Base-by-base conservation (phyloP, 2,329 filamentous ascomycete genomes). In the Stemphylium vesicarium region DNA sequence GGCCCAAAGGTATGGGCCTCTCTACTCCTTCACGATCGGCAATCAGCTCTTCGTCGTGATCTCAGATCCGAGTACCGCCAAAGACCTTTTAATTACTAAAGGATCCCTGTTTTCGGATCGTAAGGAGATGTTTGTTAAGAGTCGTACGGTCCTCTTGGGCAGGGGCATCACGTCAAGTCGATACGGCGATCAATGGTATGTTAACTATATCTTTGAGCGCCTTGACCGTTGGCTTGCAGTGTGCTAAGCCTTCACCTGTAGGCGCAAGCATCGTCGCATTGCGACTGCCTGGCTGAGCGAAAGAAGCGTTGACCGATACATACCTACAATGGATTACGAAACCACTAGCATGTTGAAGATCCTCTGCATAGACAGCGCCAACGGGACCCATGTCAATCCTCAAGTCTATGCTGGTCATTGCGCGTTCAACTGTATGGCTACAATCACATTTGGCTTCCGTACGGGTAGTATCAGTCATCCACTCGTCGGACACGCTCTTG, bases 271-370 rank as follows among this genome's bases (percentile, higher is more conserved):
- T 38, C 53, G 59, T 35, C 50, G 53, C 33, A 60, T 64, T 29
- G 62, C 62, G 24, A 50, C 16, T 2, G 43, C 48, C 13, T 61
- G 51, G 62, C 51, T 62, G 11, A 50, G 43, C 24, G 57, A 51
- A 35, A 56, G 57, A 36, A 54, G 52, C 12, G 57, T 61, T n/a
- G 52, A 55, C 13, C 15, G 39, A 6, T 61, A 65, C n/a, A 60
- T 50, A 2, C 15, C 35, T 10, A 46, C 62, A 64, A 60, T 63
- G 20, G 56, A 65, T 26, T 57, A 49, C 39, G 60, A 63, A 46
- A 58, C 60, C 13, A 63, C 57, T 1, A 60, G 56, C 13, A 62
- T 65, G 62, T 50, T 65, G 12, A 48, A 45, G 33, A 52, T 50
- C 3, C 43, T 61, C 8, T 65, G 58, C 39, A 38, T 12, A 2